phyloP scores from a whole-genome alignment of 768 basidiomycete genomes.

The Podaxis mareebaensis region DNA sequence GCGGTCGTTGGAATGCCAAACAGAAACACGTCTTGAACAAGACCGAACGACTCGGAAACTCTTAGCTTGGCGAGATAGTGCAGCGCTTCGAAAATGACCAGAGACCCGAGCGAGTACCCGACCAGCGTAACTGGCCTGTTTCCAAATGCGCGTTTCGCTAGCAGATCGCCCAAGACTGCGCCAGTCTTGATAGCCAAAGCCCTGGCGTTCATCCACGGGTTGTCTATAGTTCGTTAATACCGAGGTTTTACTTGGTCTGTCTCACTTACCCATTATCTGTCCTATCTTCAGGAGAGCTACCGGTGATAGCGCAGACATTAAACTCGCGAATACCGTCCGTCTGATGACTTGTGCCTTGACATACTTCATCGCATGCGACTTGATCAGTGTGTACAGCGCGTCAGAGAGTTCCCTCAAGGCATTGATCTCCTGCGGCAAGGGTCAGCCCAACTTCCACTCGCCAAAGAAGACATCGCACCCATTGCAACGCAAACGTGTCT shows the following conservation, averaged over 20 bases:
- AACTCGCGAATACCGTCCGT: constrained; percentile 49
- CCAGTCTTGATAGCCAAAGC: constrained; percentile 55
- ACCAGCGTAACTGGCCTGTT: constrained; percentile 53
- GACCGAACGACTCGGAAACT: constrained; percentile 42
- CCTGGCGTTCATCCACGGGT: constrained; percentile 59
- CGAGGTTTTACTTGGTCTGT: background rate
- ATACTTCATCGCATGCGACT: constrained; percentile 50
- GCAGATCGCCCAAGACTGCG: constrained; percentile 51
- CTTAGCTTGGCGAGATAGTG: constrained; percentile 45
- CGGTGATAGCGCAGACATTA: constrained; percentile 52
- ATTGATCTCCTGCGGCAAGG: constrained; percentile 48
- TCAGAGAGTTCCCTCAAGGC: constrained; percentile 49
- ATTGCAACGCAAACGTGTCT: constrained; percentile 58
- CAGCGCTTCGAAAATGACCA: constrained; percentile 59
- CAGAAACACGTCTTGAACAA: constrained; percentile 56
- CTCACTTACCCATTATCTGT: constrained; percentile 48
- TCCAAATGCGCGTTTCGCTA: constrained; percentile 51
- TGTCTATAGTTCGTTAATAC: constrained; percentile 36
- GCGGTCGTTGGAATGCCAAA: constrained; percentile 51
- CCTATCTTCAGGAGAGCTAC: constrained; percentile 51
- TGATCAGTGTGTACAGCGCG: constrained; percentile 45
- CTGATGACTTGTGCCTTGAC: constrained; percentile 48
- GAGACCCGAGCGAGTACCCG: constrained; percentile 58
- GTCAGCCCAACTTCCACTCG: background rate
- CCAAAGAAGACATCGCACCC: constrained; percentile 36